These are phyloP conservation scores for Calonectria pseudoreteaudii DNA, from an alignment of 2,329 filamentous ascomycete species.

Conservation along the genomic window DNA sequence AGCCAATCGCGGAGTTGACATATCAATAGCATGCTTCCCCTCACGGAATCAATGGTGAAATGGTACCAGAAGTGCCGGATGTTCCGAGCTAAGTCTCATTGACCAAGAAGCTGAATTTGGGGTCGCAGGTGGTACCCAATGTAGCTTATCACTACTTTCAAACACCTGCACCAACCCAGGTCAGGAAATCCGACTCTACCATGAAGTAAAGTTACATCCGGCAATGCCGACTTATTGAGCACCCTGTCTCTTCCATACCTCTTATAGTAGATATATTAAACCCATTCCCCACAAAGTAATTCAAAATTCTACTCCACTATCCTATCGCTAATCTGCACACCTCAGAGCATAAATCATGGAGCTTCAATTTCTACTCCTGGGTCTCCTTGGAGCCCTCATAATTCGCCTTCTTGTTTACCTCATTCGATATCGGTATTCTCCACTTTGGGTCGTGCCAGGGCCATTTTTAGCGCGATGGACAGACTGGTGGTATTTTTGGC, in stretches of 20 bases:
- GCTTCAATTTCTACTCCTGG: neutral
- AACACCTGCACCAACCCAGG: neutral
- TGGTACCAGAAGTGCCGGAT: neutral
- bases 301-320: neutral
- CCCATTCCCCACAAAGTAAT: neutral
- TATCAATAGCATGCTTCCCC: neutral
- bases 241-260: neutral
- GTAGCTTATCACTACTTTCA: neutral
- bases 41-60: neutral
- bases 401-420: neutral
- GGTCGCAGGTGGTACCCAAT: neutral
- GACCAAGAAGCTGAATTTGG: neutral
- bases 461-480: neutral
- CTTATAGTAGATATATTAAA: neutral
- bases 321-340: neutral
- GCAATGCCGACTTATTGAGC: neutral
- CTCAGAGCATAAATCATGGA: neutral
- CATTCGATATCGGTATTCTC: neutral
- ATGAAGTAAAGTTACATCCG: neutral
- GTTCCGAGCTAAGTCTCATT: neutral
- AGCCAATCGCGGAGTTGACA: neutral
- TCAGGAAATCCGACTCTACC: neutral
- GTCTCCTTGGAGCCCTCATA: neutral
- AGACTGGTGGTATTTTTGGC: neutral
- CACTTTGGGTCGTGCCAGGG: neutral